Evolutionary conservation across 371 early-diverging fungal genomes (phyloP), one percentile per base, ranked within the genome.

Genomic region (Syncephalastrum racemosum): DNA sequence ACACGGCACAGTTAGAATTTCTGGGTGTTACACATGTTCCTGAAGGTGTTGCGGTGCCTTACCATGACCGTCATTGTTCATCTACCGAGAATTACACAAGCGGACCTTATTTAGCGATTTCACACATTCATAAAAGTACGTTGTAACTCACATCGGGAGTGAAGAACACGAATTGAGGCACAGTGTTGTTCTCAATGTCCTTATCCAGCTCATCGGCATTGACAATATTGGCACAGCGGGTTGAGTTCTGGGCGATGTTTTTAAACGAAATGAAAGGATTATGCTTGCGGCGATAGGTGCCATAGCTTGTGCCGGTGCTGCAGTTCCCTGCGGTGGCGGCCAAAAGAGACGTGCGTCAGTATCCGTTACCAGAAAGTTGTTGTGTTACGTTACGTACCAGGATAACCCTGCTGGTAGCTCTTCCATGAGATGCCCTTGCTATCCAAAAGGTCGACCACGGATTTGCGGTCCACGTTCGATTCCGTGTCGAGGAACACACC

Each of bases 211-310:
- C 66, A 44, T 64, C 61, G 7, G 73, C 71, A 46, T 60, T 56
- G 22, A 81, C 83, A 50, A 87, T 70, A 23, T 80, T 81, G 19
- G 57, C 58, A 65, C 85, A 85, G 4, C 80, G 74, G 3, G 73
- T 51, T 4, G 73, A 14, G 62, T 79, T 71, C n/a, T 25, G 55
- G 31, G 71, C 48, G 40, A 87, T 75, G 19, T 66, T 70, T 22
- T 60, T 61, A 46, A 78, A 79, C 27, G 76, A 70, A 46, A 86
- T 81, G 68, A 86, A 84, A 14, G 84, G 87, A 65, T 84, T 84
- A 66, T 86, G 86, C 58, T 83, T 82, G 49, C 84, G 67, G 44
- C 49, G 54, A 61, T 82, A 83, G 23, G 64, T 46, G 10, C 62
- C 56, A 23, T 58, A 22, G 22, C 52, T 22, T 18, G 58, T 50